Percentiles rank a stretch among this genome's conserved stretches.
phyloP scores from a whole-genome alignment of 164 flowering plant genomes.

The Kingdonia uniflora region DNA sequence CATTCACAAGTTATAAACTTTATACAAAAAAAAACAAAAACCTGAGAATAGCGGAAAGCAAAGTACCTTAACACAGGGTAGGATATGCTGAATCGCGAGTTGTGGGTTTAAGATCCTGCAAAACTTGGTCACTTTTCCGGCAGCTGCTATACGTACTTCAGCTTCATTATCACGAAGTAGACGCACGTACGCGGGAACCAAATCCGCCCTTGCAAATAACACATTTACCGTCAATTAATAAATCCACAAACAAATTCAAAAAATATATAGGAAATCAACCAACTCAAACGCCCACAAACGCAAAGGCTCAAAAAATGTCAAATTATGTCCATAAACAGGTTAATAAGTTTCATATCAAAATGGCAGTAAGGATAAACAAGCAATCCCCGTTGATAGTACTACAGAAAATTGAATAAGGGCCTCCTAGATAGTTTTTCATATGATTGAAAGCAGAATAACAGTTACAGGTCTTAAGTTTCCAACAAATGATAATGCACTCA shows the following conservation, averaged over 20 bases:
- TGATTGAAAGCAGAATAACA: neutral
- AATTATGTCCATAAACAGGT: neutral
- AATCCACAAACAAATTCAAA: too few relatives aligned
- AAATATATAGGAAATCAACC: neutral
- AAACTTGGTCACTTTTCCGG: constrained; percentile 92
- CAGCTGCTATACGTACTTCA: constrained; percentile 97
- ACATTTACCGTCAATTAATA: constrained; percentile 4
- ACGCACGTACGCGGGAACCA: constrained; percentile 94
- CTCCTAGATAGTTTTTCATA: neutral
- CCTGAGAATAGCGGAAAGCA: constrained; percentile 2
- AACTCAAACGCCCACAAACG: neutral
- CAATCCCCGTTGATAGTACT: too few relatives aligned
- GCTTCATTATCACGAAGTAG: constrained; percentile 97
- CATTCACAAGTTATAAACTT: constrained; percentile 16
- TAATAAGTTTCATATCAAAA: neutral
- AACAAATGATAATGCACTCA: neutral
- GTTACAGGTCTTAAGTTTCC: neutral
- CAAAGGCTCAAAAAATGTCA: neutral
- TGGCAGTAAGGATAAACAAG: too few relatives aligned
- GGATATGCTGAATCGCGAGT: constrained; percentile 88
- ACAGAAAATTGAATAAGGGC: neutral
- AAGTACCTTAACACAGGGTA: constrained; percentile 93
- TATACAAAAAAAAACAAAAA: constrained; percentile 14
- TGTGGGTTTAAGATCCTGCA: constrained; percentile 80
- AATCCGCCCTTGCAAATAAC: constrained; percentile 53